Base-by-base conservation (phyloP, 768 basidiomycete species). In the Suillus discolor region DNA sequence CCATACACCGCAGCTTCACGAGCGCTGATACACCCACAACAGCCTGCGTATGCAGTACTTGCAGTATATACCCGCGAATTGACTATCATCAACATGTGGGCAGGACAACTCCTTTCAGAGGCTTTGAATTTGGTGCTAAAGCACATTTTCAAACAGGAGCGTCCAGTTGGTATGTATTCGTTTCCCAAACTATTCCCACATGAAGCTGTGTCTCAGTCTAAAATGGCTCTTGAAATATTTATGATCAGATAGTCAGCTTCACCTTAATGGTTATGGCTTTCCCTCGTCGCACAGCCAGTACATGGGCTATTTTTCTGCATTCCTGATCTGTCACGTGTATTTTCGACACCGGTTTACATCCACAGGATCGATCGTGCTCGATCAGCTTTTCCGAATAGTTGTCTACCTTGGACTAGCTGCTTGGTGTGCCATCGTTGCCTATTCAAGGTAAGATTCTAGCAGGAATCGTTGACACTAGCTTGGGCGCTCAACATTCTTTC, bases 241-340 rank as follows among this genome's bases (percentile, higher is more conserved):
- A 34, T 20, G 31, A 54, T 20, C 6, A 77, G 75, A 63, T 15
- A 64, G 67, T 25, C 23, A 57, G n/a, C 16, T 74, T 28, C 70
- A 73, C 28, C 62, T 77, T 23, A 84, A 84, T 63, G 93, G 93
- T 16, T 94, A 93, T 72, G 93, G 92, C 8, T 94, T 94, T 70
- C 93, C 93, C 0, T 94, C 93, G 0, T 93, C 92, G 16, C 93
- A 95, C 72, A 92, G 91, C 75, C 93, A 95, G 76, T 93, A 89
- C 74, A 94, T 95, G 93, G 93, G 87, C 18, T 95, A 91, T 77
- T 94, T 95, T 68, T 82, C 89, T 6, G 81, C 91, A 0, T 95
- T 94, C 75, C 75, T 94, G 53, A 72, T 88, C 51, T 87, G 89
- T 71, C 93, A 95, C 77, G 72, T 94, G 59, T 84, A 84, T 68